These are phyloP conservation scores for Takakia lepidozioides DNA, from an alignment of 225 moss, liverwort and hornwort species.

Conservation along the genomic window DNA sequence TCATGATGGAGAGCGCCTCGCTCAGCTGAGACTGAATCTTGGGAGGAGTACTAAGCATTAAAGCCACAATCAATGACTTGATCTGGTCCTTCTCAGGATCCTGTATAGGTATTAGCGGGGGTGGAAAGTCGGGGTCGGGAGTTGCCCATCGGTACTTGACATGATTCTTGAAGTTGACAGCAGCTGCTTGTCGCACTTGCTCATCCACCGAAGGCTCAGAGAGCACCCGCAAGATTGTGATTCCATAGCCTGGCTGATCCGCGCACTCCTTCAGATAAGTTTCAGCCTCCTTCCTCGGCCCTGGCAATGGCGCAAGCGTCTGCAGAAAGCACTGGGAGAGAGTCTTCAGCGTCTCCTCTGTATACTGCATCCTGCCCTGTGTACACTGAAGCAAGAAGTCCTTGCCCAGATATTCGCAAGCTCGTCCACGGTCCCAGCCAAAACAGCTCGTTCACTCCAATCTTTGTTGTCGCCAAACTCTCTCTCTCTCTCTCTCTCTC, in stretches of 20 bases:
- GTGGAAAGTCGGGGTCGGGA: conserved; percentile 39
- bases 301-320: conserved; percentile 81
- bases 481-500: no score
- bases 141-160: conserved; percentile 78
- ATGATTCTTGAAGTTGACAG: conserved; percentile 98
- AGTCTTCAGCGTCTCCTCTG: conserved; percentile 75
- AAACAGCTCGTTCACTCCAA: no score
- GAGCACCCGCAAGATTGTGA: conserved; percentile 72
- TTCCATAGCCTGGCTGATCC: conserved; percentile 82
- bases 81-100: conserved; percentile 93
- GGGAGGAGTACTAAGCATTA: conserved; percentile 80
- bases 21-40: conserved; percentile 96
- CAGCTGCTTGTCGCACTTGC: conserved; percentile 80
- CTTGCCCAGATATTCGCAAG: no score
- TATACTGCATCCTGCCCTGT: conserved; percentile 66
- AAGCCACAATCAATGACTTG: conserved; percentile 70
- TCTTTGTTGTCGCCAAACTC: no score
- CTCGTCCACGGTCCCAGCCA: no score
- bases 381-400: no score
- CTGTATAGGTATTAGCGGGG: conserved; percentile 29
- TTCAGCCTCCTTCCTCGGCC: conserved; percentile 86
- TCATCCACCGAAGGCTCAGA: conserved; percentile 76
- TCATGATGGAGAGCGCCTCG: conserved; percentile 87
- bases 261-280: conserved; percentile 62
- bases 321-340: conserved; percentile 91